Evolutionary conservation across 176 grass and related monocot genomes (phyloP).

Genomic region (Musa schizocarpa): DNA sequence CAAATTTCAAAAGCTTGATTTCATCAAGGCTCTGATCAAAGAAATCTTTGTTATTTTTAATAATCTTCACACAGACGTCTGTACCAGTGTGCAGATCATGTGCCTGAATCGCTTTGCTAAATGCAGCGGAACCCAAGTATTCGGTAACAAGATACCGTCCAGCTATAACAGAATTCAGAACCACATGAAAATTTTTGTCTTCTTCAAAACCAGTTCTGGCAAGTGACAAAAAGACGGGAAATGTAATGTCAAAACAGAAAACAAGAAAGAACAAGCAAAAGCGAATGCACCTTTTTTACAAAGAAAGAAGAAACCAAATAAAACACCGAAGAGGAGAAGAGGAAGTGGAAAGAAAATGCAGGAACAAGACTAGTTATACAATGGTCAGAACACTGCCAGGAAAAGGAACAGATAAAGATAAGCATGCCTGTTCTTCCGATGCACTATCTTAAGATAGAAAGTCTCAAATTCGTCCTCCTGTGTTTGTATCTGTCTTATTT

Average conservation of each 20-base stretch:
- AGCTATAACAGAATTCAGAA: constrained; percentile 89
- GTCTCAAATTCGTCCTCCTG: constrained; percentile 98
- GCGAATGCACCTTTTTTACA: not conserved
- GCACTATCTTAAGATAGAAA: constrained; percentile 95
- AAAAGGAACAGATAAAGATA: not conserved
- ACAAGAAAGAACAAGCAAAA: not conserved
- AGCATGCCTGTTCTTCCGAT: constrained; percentile 89
- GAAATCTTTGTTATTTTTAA: constrained; percentile 99
- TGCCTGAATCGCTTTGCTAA: constrained; percentile 98
- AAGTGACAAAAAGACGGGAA: constrained; percentile 8
- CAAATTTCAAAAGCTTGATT: constrained; percentile 99
- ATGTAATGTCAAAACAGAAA: constrained; percentile 21
- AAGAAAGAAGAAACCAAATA: not conserved
- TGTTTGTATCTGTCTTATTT: constrained; percentile 84
- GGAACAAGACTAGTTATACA: not conserved
- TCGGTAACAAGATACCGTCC: constrained; percentile 95
- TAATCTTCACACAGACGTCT: constrained; percentile 99
- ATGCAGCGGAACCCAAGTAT: constrained; percentile 92
- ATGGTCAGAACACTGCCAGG: not conserved
- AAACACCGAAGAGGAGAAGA: not conserved
- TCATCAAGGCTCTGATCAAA: constrained; percentile 99
- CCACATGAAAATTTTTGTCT: constrained; percentile 95
- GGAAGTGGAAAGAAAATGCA: not conserved
- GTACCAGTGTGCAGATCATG: constrained; percentile 98
- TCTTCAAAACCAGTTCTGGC: constrained; percentile 98